Conservation (phyloP, 768 basidiomycete genomes). For the Wakefieldia striispora region DNA sequence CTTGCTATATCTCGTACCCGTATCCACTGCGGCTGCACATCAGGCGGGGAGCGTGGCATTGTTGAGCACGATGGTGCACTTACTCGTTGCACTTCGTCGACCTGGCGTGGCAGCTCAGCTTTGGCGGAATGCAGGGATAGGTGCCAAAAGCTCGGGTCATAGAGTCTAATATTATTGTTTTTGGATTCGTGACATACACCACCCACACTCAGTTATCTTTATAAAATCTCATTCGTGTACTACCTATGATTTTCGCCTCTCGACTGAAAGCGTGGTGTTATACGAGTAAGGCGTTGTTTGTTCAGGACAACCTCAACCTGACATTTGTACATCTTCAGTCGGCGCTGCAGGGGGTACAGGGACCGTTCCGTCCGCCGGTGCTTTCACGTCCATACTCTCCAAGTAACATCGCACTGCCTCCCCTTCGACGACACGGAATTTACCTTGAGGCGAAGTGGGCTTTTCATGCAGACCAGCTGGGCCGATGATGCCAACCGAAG, state of each 20-base stretch:
- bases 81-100: constrained; percentile 66
- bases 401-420: constrained; percentile 73
- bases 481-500: constrained; percentile 91
- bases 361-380: constrained; percentile 39
- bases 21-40: constrained; percentile 88
- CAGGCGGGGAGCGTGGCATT: constrained; percentile 93
- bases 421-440: constrained; percentile 89
- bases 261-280: constrained; percentile 8
- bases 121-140: constrained; percentile 46
- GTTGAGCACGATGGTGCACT: constrained; percentile 77
- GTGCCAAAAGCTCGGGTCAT: constrained; percentile 14
- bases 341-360: constrained; percentile 38
- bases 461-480: constrained; percentile 60
- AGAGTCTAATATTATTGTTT: background rate
- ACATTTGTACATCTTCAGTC: constrained; percentile 83
- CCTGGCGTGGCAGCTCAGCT: constrained; percentile 64
- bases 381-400: constrained; percentile 75
- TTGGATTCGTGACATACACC: constrained; percentile 13
- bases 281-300: constrained; percentile 13
- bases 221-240: constrained; percentile 1
- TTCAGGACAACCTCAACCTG: constrained; percentile 44
- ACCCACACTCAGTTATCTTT: constrained; percentile 27
- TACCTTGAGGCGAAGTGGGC: constrained; percentile 47
- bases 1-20: constrained; percentile 87
- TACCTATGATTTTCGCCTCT: background rate